phyloP scores from a whole-genome alignment of 805 yeast species.

The Candida saitoana region DNA sequence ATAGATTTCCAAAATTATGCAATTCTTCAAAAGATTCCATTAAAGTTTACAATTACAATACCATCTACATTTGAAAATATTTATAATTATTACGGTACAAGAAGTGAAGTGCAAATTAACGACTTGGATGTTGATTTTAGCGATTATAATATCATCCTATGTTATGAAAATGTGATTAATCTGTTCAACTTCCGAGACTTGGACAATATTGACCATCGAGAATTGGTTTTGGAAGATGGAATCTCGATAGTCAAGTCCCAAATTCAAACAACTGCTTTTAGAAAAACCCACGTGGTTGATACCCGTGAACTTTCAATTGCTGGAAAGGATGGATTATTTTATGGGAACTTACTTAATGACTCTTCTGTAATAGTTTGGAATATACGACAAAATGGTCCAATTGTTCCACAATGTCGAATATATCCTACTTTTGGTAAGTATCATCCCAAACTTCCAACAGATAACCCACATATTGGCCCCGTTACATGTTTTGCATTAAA shows the following conservation, averaged over 20 bases:
- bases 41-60: slow-evolving; percentile 14
- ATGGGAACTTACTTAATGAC: slow-evolving; percentile 35
- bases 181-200: slow-evolving; percentile 19
- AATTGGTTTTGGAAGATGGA: slow-evolving; percentile 13
- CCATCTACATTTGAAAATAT: slow-evolving; percentile 5
- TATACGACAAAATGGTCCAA: slow-evolving; percentile 25
- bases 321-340: slow-evolving; percentile 41
- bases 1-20: slow-evolving; percentile 14
- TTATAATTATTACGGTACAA: slow-evolving; percentile 4
- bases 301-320: slow-evolving; percentile 20
- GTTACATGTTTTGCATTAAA: slow-evolving; percentile 29
- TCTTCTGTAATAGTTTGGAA: slow-evolving; percentile 42
- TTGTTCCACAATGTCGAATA: slow-evolving; percentile 12
- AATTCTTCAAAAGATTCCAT: slow-evolving; percentile 9
- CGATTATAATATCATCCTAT: slow-evolving; percentile 24
- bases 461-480: slow-evolving; percentile 1
- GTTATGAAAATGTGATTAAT: slow-evolving; percentile 16
- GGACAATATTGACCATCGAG: slow-evolving; percentile 7
- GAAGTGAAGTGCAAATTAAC: slow-evolving; percentile 6
- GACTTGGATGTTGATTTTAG: slow-evolving; percentile 31
- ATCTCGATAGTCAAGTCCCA: slow-evolving; percentile 12
- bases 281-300: slow-evolving; percentile 3
- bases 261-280: slow-evolving; percentile 15
- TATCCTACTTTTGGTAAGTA: slow-evolving; percentile 8
- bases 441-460: slow-evolving; percentile 5